Evolutionary conservation across 495 filamentous ascomycete genomes (phyloP), one percentile per base, ranked within the genome.

Genomic region (Darksidea phi): DNA sequence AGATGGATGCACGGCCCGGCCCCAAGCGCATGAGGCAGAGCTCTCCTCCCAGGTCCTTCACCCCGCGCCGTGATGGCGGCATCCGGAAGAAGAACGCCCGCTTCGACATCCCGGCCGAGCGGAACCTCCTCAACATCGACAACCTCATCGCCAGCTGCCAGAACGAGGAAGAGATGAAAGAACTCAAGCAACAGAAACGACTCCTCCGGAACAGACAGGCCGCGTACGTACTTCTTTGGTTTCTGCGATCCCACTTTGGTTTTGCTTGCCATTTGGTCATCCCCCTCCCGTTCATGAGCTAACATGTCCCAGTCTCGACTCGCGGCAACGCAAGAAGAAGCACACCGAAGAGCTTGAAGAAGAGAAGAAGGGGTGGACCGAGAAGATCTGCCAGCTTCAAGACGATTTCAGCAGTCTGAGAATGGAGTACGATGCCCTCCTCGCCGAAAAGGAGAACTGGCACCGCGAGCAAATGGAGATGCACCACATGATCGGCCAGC

Each of bases 41-140:
- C 69, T 93, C 86, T 71, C 89, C 91, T 5, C 90, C 87, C 71
- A 83, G 88, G 53, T 87, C 90, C 43, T 88, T 88, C 75, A 90
- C 91, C 57, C 88, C 93, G 51, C 83, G 91, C 65, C 86, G 91
- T 66, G 93, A 95, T 70, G 94, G 95, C 68, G 94, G 94, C 48
- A 95, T 97, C 76, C 86, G 95, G 65, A 99, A 99, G 86, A 97
- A 97, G 87, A 99, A 99, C 69, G 93, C 93, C 66, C 87, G 95
- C 47, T 96, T 99, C 75, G 94, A 97, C 71, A 97, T 99, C 61
- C 94, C 94, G 4, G 85, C 89, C 11, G 95, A 96, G 77, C 84
- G 92, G 43, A 97, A 89, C 65, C 82, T 97, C 61, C 85, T 82
- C 78, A 97, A 96, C 74, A 97, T 99, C 77, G 94, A 99, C 73